Percentiles rank a stretch among this genome's conserved stretches.
Conservation (phyloP, 805 yeast genomes). For the Naumovozyma castellii region DNA sequence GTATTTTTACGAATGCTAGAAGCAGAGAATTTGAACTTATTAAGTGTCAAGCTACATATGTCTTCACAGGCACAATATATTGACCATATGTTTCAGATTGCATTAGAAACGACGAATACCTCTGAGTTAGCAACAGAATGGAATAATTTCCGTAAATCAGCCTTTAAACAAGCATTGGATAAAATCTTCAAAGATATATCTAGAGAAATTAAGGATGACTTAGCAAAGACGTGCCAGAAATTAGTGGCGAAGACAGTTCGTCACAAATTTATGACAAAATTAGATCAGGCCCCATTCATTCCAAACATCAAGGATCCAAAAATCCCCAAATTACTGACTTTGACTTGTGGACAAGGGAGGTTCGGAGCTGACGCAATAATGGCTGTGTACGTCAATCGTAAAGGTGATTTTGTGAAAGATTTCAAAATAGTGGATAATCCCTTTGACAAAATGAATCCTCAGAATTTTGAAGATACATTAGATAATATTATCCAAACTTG, state of each 20-base stretch:
- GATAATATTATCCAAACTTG: conserved; percentile 48
- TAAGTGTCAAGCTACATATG: conserved; percentile 51
- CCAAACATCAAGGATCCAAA: conserved; percentile 79
- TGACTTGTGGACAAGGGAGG: conserved; percentile 82
- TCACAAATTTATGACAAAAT: conserved; percentile 51
- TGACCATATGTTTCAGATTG: conserved; percentile 41
- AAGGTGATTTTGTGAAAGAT: conserved; percentile 67
- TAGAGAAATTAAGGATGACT: conserved; percentile 70
- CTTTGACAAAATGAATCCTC: conserved; percentile 36
- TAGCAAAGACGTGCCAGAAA: conserved; percentile 68
- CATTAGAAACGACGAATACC: conserved; percentile 66
- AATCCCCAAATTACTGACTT: conserved; percentile 70
- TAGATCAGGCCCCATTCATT: conserved; percentile 90
- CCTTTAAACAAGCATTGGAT: conserved; percentile 57
- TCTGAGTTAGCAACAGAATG: conserved; percentile 69
- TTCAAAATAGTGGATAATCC: conserved; percentile 72
- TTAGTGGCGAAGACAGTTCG: conserved; percentile 62
- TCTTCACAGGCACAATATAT: conserved; percentile 31
- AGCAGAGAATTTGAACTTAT: conserved; percentile 74
- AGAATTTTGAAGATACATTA: conserved; percentile 59
- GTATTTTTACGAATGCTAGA: conserved; percentile 79
- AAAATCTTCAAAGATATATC: conserved; percentile 59
- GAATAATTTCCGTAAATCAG: conserved; percentile 65
- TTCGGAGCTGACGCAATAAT: conserved; percentile 75
- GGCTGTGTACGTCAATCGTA: conserved; percentile 69